Conservation (phyloP, 805 yeast species). For the Metschnikowia reukaufii region DNA sequence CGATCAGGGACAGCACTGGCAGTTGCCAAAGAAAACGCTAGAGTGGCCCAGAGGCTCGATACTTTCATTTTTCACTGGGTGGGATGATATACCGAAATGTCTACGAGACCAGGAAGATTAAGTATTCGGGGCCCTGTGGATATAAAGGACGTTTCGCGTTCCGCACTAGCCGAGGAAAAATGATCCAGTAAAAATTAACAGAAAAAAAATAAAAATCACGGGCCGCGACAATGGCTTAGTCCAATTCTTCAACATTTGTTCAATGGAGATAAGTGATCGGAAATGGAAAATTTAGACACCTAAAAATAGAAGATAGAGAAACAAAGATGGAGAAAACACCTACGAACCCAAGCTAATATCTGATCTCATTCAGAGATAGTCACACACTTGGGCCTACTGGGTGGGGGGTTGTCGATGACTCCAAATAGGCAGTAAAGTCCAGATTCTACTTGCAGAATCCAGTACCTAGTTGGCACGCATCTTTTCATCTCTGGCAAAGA, state of each 20-base stretch:
- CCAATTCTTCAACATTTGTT: too few relatives aligned
- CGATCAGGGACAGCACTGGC: not conserved
- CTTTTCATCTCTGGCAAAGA: constrained; percentile 38
- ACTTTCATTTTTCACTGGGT: not conserved
- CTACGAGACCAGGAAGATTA: not conserved
- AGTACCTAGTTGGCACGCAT: constrained; percentile 29
- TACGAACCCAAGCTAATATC: not conserved
- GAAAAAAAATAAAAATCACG: not conserved
- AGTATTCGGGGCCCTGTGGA: not conserved
- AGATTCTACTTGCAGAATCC: constrained; percentile 13
- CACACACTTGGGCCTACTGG: not conserved
- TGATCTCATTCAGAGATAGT: not conserved
- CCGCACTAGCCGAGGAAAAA: too few relatives aligned
- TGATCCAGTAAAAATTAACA: not conserved
- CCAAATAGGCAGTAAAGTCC: constrained; percentile 20
- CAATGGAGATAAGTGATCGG: too few relatives aligned
- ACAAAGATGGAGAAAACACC: too few relatives aligned
- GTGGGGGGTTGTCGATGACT: constrained; percentile 6
- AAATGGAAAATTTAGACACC: too few relatives aligned
- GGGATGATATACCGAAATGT: not conserved
- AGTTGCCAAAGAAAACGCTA: constrained; percentile 1
- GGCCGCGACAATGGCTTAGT: not conserved
- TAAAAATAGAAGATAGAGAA: too few relatives aligned
- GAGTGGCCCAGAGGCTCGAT: constrained; percentile 1
- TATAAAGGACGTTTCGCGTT: not conserved